Percentiles rank a stretch among this genome's conserved stretches.
Conservation (phyloP, 192 early-diverging fungal species). For the Coemansia sp. region DNA sequence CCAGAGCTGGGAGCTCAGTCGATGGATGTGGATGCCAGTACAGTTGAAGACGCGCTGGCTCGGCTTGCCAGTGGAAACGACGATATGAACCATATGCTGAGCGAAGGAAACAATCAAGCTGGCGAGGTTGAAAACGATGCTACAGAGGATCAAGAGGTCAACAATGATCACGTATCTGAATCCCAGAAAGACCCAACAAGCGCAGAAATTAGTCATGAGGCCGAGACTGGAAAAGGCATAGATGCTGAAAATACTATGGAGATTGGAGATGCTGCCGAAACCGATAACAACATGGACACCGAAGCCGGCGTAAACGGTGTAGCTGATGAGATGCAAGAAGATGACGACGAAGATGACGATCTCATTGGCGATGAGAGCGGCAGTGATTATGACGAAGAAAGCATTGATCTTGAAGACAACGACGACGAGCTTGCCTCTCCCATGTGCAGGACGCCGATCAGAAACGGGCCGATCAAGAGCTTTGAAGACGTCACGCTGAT, state of each 20-base stretch:
- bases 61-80: slow-evolving; percentile 25
- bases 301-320: background rate
- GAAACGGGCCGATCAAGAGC: slow-evolving; percentile 1
- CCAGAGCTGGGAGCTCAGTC: slow-evolving; percentile 24
- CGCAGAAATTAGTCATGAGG: background rate
- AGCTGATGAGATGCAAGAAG: slow-evolving; percentile 6
- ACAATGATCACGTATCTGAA: background rate
- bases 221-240: background rate
- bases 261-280: background rate
- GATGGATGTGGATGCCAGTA: slow-evolving; percentile 42
- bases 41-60: slow-evolving; percentile 49
- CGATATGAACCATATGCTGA: background rate
- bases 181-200: background rate
- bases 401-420: background rate
- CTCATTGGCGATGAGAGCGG: background rate
- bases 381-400: background rate
- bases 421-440: background rate
- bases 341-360: background rate
- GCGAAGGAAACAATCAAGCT: background rate
- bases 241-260: background rate
- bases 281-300: background rate
- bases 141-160: background rate
- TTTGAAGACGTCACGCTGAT: slow-evolving; percentile 36
- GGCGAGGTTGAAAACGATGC: background rate
- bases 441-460: background rate